Evolutionary conservation across 1,139 yeast genomes (phyloP).

Genomic region (Saccharomycopsis crataegensis): DNA sequence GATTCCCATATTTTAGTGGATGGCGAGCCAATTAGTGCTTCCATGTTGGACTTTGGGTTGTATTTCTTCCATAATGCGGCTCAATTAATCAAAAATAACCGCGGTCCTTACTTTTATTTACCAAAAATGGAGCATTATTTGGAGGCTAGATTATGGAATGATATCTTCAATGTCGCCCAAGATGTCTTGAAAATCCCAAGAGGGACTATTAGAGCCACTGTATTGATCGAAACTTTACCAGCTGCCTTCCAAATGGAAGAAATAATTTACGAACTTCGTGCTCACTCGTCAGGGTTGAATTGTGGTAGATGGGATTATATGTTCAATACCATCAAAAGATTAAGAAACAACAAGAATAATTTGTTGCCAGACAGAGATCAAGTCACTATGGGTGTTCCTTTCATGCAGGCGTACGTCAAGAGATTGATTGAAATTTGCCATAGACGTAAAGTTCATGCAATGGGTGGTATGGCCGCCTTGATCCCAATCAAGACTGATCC

Average conservation of each 20-base stretch:
- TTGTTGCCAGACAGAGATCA: conserved; percentile 64
- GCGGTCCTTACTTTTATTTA: conserved; percentile 68
- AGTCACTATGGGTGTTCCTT: conserved; percentile 73
- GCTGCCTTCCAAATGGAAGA: conserved; percentile 73
- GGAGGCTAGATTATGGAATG: conserved; percentile 74
- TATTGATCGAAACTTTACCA: conserved; percentile 62
- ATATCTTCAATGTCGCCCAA: conserved; percentile 62
- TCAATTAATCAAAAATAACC: conserved; percentile 49
- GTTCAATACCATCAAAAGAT: conserved; percentile 58
- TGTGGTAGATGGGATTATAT: conserved; percentile 78
- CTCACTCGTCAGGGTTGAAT: conserved; percentile 61
- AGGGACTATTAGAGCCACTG: conserved; percentile 70
- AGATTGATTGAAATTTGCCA: conserved; percentile 62
- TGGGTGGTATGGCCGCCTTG: conserved; percentile 87
- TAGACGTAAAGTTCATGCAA: conserved; percentile 65
- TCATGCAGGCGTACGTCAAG: conserved; percentile 66
- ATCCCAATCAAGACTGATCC: conserved; percentile 66
- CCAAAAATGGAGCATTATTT: conserved; percentile 78
- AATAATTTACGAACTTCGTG: conserved; percentile 58
- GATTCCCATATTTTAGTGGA: conserved; percentile 66
- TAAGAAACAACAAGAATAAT: conserved; percentile 52
- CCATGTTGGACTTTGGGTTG: conserved; percentile 70
- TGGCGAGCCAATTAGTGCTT: conserved; percentile 71
- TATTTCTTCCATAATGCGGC: conserved; percentile 67
- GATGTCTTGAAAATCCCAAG: conserved; percentile 56